phyloP scores from a whole-genome alignment of 129 eudicot genomes.

The Tagetes erecta region DNA sequence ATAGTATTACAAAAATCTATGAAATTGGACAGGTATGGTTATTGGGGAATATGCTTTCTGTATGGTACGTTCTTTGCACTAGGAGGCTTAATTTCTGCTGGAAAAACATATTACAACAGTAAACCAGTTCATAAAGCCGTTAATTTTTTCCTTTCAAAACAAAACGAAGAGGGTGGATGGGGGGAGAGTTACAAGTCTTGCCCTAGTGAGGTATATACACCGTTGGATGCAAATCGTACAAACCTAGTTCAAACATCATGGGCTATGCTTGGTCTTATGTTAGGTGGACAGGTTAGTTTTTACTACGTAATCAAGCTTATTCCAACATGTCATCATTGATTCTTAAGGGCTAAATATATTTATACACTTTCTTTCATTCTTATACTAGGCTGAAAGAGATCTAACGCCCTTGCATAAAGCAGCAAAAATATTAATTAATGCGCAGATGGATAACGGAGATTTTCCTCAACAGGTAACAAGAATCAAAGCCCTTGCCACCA shows the following conservation, averaged over 20 bases:
- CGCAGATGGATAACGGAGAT: conserved; percentile 47
- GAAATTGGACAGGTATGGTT: conserved; percentile 50
- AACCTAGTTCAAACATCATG: conserved; percentile 46
- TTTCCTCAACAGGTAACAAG: conserved; percentile 46
- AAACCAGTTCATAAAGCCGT: conserved; percentile 46
- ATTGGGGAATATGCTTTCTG: conserved; percentile 63
- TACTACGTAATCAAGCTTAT: conserved; percentile 1
- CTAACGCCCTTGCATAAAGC: conserved; percentile 48
- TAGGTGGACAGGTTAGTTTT: conserved; percentile 42
- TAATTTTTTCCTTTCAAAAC: conserved; percentile 38
- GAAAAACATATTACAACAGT: conserved; percentile 48
- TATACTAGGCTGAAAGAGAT: conserved; percentile 39
- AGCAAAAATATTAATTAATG: conserved; percentile 39
- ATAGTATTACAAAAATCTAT: conserved; percentile 1
- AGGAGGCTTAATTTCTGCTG: conserved; percentile 46
- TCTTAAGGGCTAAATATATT: not conserved
- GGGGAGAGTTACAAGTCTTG: conserved; percentile 63
- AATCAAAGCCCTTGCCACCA: conserved; percentile 5
- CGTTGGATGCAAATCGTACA: conserved; percentile 36
- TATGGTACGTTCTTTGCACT: conserved; percentile 52
- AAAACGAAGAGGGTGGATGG: conserved; percentile 66
- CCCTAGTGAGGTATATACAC: conserved; percentile 51
- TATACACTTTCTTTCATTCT: not conserved
- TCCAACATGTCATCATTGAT: not conserved
- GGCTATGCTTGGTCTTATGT: conserved; percentile 50